A percentile compares a stretch with the other conserved stretches of the same genome.
phyloP scores from a whole-genome alignment of 129 eudicot species.

The Centaurea solstitialis region DNA sequence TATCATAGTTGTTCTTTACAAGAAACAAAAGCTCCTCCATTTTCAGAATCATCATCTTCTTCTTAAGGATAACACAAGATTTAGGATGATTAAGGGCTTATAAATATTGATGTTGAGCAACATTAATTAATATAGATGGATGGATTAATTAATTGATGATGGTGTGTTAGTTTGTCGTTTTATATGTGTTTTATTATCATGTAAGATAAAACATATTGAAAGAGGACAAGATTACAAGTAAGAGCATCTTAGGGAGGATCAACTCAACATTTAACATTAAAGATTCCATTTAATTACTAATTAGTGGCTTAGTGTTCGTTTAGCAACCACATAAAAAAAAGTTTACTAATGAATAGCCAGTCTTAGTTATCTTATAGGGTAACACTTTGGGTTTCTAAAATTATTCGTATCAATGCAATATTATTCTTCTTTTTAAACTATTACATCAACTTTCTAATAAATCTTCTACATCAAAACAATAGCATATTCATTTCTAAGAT shows the following conservation, averaged over 20 bases:
- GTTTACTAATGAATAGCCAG: no score
- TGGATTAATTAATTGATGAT: neutral
- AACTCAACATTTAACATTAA: neutral
- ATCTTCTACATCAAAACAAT: no score
- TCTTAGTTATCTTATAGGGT: no score
- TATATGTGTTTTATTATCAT: neutral
- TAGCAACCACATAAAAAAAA: no score
- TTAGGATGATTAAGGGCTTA: conserved; percentile 1
- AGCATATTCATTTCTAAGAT: no score
- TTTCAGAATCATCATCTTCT: conserved; percentile 26
- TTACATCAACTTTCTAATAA: no score
- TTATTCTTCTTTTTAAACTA: no score
- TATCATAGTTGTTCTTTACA: conserved; percentile 27
- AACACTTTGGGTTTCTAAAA: no score
- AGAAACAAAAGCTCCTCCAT: conserved; percentile 25
- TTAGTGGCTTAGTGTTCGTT: no score
- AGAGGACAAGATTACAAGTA: neutral
- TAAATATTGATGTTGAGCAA: neutral
- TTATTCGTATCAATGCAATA: no score
- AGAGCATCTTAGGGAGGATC: neutral
- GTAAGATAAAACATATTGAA: neutral
- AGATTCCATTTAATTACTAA: no score
- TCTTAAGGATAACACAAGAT: neutral
- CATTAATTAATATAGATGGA: neutral
- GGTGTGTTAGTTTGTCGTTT: neutral